phyloP scores from a whole-genome alignment of 495 filamentous ascomycete genomes.

The Pseudomonodictys pantanalensis region DNA sequence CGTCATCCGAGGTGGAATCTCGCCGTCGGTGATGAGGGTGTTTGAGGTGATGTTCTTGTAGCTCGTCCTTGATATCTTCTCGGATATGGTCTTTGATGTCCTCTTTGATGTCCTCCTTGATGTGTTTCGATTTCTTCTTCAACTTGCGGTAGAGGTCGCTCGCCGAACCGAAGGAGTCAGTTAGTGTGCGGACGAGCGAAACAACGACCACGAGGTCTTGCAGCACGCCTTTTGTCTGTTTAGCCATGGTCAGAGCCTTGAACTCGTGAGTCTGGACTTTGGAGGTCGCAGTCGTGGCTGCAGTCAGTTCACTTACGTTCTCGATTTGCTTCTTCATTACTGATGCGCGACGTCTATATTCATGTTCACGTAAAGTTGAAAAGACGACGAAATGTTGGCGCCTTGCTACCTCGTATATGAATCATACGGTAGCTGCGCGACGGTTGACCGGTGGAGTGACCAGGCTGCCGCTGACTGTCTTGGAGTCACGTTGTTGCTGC shows the following conservation, averaged over 20 bases:
- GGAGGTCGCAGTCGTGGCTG: background rate
- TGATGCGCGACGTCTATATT: background rate
- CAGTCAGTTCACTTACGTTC: background rate
- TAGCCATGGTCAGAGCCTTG: background rate
- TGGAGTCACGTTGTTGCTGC: slow-evolving; percentile 1
- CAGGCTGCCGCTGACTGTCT: slow-evolving; percentile 11
- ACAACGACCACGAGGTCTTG: slow-evolving; percentile 15
- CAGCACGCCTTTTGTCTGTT: slow-evolving; percentile 14
- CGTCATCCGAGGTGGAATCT: slow-evolving; percentile 2
- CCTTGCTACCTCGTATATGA: background rate
- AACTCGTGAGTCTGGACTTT: background rate
- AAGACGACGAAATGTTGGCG: background rate
- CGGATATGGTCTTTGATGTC: background rate
- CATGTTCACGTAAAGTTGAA: background rate
- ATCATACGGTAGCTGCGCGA: background rate
- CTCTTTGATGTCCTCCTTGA: slow-evolving; percentile 13
- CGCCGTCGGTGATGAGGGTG: background rate
- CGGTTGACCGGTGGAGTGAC: background rate
- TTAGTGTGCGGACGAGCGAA: slow-evolving; percentile 18
- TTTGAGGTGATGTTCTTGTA: background rate
- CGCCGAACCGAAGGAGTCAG: slow-evolving; percentile 18
- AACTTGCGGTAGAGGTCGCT: slow-evolving; percentile 22
- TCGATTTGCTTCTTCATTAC: background rate
- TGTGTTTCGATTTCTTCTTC: slow-evolving; percentile 28
- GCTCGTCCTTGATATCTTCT: background rate